Conservation (phyloP, 345 rosid species). For the Linum tenue region DNA sequence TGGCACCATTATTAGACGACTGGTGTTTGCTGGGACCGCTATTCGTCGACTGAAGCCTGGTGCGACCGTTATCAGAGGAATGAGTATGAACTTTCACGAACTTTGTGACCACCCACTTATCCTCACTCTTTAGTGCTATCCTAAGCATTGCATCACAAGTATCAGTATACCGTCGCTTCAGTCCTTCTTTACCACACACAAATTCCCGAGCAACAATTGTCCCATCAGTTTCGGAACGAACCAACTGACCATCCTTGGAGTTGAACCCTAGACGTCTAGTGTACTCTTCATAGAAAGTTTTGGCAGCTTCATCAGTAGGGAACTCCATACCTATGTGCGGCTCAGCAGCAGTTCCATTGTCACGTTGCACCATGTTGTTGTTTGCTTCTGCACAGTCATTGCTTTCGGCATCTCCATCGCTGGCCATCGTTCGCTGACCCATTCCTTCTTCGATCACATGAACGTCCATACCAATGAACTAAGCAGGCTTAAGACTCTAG, state of each 20-base stretch:
- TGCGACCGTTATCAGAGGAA: background rate
- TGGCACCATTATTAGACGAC: slow-evolving; percentile 20
- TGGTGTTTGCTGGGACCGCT: too few species aligned
- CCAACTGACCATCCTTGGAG: background rate
- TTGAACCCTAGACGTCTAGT: background rate
- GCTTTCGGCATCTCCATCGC: slow-evolving; percentile 50
- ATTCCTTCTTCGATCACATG: slow-evolving; percentile 19
- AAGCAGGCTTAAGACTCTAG: background rate
- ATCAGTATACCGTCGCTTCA: slow-evolving; percentile 50
- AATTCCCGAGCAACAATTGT: slow-evolving; percentile 19
- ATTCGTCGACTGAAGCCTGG: too few species aligned
- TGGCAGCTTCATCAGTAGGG: background rate
- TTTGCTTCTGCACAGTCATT: slow-evolving; percentile 16
- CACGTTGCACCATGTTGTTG: too few species aligned
- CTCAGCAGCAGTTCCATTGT: slow-evolving; percentile 3
- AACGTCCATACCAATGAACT: slow-evolving; percentile 18
- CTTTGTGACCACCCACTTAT: slow-evolving; percentile 72
- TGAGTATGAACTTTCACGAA: slow-evolving; percentile 75
- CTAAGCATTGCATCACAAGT: slow-evolving; percentile 71
- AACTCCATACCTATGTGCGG: background rate
- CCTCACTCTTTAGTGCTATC: slow-evolving; percentile 50
- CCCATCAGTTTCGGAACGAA: background rate
- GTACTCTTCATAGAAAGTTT: background rate
- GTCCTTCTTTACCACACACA: slow-evolving; percentile 55
- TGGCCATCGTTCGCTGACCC: slow-evolving; percentile 27